Evolutionary conservation across 2,329 filamentous ascomycete species (phyloP), one percentile per base, ranked within the genome.

Genomic region (Neofusicoccum parvum): DNA sequence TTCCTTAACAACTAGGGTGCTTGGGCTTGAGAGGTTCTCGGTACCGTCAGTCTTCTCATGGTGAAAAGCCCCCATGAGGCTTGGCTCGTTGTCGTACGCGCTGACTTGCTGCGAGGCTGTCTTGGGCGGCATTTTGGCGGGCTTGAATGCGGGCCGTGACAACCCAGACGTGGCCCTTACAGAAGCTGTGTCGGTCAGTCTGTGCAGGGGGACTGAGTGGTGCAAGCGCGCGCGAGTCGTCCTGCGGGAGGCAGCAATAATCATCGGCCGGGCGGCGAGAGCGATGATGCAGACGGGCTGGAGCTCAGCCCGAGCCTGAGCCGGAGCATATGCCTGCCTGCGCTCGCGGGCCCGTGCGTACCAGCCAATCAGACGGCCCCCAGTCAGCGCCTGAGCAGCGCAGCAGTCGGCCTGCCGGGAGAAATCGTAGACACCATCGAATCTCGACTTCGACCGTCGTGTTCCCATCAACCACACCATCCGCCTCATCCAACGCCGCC

Each of bases 391-490:
- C 27, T 12, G 53, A 32, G 27, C 27, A 32, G 27, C 27, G 27
- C 27, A 32, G 27, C 27, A 32, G 27, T 32, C 27, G 27, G 27
- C 5, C 27, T 32, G 39, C 58, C 58, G 58, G 58, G 58, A 62
- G 58, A 62, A 49, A 49, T 62, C 58, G 58, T 34, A 62, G 43
- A 62, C 58, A 62, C 58, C 58, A 62, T 50, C 34, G 46, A 60
- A 62, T 46, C 45, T 62, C 59, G 46, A 41, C 59, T 46, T 62
- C 63, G 45, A 62, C 48, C 39, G 62, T 54, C 51, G 56, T 68
- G 60, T 65, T 63, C 68, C 62, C 65, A 71, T 67, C 68, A 68
- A 68, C 67, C 71, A 56, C 68, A 70, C 66, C 64, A 68, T 65
- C 67, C 70, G 68, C 58, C 53, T 53, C 64, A 48, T 66, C 60